Evolutionary conservation across 1,284 basidiomycete species (phyloP), one percentile per base, ranked within the genome.

Genomic region (Cryptococcus sp.): DNA sequence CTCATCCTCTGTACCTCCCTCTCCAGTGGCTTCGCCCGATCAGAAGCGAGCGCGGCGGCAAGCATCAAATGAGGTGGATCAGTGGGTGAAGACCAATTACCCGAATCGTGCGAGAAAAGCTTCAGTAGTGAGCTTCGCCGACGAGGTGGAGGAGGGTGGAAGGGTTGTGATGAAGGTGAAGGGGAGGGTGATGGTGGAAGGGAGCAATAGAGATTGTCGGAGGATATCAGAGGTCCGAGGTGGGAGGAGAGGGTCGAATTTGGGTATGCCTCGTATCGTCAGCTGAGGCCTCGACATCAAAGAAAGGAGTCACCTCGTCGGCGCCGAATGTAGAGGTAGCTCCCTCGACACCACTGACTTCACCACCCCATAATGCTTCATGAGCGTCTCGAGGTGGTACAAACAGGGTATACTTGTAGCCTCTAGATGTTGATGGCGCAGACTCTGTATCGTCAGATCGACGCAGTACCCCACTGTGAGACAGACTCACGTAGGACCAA

Each of bases 321-420:
- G 87, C 88, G 16, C 81, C 79, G 64, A 93, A 93, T 53, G 86
- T 76, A 9, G 71, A 61, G 44, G 81, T 76, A 0, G 83, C 82
- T 42, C 86, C 84, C 11, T 80, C 72, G 28, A 84, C 77, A 23
- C 82, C 79, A 25, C 85, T 85, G 22, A 83, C 80, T 25, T 91
- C 85, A 10, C 94, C 94, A 49, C 96, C 88, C 96, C 94, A 99
- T 57, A 88, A 84, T 67, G 92, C 91, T 62, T 87, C 85, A 25
- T 82, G 79, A 1, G 82, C 70, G 66, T 94, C 85, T 54, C 84
- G 86, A 10, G 88, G 86, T 1, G 80, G 77, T n/a, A 85, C 87
- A 70, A 97, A 98, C 45, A 98, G 75, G 0, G 85, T 85, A 87
- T 93, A 93, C 55, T 80, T 81, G 76, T 94, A 97, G 0, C 92